These are phyloP conservation scores for Porcisia hertigi DNA, from an alignment of 208 protist genomes.

Conservation along the genomic window DNA sequence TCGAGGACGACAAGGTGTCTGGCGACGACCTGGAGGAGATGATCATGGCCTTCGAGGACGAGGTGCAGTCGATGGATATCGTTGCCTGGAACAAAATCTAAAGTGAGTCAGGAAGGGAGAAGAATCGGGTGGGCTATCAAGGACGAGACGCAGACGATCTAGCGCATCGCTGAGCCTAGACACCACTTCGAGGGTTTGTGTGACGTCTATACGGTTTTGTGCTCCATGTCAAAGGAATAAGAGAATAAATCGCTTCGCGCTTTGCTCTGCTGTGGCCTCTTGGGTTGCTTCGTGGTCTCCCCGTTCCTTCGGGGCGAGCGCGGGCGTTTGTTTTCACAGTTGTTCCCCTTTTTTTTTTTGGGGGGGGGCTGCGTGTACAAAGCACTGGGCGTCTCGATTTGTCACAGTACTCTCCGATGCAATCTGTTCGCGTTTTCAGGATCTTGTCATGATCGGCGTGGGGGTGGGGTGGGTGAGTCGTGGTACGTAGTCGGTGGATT, in stretches of 20 bases:
- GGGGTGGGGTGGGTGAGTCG: too few relatives aligned
- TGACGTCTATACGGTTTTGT: neutral
- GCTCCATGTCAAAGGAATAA: neutral
- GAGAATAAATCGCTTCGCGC: neutral
- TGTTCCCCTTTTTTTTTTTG: too few relatives aligned
- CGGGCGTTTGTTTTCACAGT: too few relatives aligned
- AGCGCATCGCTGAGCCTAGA: neutral
- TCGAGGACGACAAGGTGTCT: slow-evolving; percentile 95
- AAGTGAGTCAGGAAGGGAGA: neutral
- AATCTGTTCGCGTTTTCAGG: too few relatives aligned
- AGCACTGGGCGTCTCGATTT: too few relatives aligned
- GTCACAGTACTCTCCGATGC: too few relatives aligned
- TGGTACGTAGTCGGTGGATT: too few relatives aligned
- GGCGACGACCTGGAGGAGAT: slow-evolving; percentile 93
- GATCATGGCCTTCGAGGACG: slow-evolving; percentile 92
- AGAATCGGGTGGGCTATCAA: neutral
- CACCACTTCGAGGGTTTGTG: neutral
- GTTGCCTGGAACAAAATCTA: slow-evolving; percentile 95
- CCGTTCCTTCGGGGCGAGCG: too few relatives aligned
- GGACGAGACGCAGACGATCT: neutral
- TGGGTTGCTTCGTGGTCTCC: too few relatives aligned
- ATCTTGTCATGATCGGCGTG: too few relatives aligned
- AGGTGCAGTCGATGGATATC: slow-evolving; percentile 96
- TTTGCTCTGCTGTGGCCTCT: neutral
- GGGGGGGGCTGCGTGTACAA: too few relatives aligned